phyloP scores from a whole-genome alignment of 306 rosid genomes.

The Vigna hirtella region DNA sequence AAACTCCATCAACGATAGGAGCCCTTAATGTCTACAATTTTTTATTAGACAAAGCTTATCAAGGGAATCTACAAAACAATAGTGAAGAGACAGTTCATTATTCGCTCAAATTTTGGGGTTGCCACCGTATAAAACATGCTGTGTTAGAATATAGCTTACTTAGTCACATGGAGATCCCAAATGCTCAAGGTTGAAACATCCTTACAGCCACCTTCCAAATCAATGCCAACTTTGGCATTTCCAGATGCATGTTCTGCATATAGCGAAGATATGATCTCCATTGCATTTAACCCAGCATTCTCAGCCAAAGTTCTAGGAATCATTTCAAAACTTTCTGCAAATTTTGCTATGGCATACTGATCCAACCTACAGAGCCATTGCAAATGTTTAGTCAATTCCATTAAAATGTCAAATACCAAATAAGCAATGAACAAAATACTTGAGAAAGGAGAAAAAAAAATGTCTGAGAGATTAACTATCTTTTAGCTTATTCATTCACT shows the following conservation, averaged over 20 bases:
- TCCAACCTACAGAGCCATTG: slow-evolving; percentile 80
- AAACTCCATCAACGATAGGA: slow-evolving; percentile 11
- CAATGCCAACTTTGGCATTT: slow-evolving; percentile 87
- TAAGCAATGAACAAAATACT: background rate
- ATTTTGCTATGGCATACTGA: slow-evolving; percentile 95
- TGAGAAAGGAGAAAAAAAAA: background rate
- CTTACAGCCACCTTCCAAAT: slow-evolving; percentile 84
- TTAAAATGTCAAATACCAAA: slow-evolving; percentile 31
- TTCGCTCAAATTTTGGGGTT: background rate
- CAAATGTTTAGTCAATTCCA: slow-evolving; percentile 1
- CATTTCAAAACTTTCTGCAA: slow-evolving; percentile 97
- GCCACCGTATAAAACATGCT: background rate
- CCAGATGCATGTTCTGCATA: slow-evolving; percentile 99
- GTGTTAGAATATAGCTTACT: slow-evolving; percentile 57
- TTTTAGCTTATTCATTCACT: too few relatives aligned
- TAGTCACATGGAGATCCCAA: slow-evolving; percentile 92
- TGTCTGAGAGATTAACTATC: too few relatives aligned
- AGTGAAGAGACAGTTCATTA: slow-evolving; percentile 1
- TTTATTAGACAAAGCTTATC: slow-evolving; percentile 1
- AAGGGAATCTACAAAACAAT: background rate
- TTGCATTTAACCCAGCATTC: slow-evolving; percentile 94
- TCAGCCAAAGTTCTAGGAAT: slow-evolving; percentile 91
- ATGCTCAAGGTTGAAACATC: slow-evolving; percentile 66
- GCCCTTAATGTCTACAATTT: background rate
- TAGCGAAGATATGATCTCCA: slow-evolving; percentile 95